phyloP scores from a whole-genome alignment of 495 filamentous ascomycete species.

The Aspergillus hancockii region DNA sequence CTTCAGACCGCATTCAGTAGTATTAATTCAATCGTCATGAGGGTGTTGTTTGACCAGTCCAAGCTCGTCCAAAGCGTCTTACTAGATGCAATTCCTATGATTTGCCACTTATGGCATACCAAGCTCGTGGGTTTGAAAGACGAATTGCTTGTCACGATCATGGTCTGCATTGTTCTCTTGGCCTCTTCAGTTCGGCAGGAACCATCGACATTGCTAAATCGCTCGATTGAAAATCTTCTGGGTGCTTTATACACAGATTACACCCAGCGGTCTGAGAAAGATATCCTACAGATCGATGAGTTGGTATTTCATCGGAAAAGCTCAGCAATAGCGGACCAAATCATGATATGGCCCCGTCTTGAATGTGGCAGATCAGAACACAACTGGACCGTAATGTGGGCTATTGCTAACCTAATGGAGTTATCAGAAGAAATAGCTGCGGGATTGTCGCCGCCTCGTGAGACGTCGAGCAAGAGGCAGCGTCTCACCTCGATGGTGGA shows the following conservation, averaged over 20 bases:
- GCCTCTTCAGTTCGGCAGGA: slow-evolving; percentile 26
- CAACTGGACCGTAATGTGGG: slow-evolving; percentile 50
- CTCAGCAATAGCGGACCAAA: slow-evolving; percentile 11
- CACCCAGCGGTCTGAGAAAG: slow-evolving; percentile 64
- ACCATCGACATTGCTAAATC: slow-evolving; percentile 29
- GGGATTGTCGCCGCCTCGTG: slow-evolving; percentile 17
- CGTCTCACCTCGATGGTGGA: slow-evolving; percentile 58
- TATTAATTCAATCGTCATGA: slow-evolving; percentile 69
- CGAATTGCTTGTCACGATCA: slow-evolving; percentile 71
- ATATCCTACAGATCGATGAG: slow-evolving; percentile 77
- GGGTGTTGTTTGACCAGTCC: slow-evolving; percentile 66
- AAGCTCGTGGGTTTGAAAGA: slow-evolving; percentile 64
- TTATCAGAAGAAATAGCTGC: slow-evolving; percentile 29
- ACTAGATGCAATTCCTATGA: slow-evolving; percentile 64
- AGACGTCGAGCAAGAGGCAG: slow-evolving; percentile 56
- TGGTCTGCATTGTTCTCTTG: slow-evolving; percentile 51
- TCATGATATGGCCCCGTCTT: slow-evolving; percentile 42
- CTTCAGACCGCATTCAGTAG: slow-evolving; percentile 72
- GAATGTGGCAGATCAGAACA: slow-evolving; percentile 47
- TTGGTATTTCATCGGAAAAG: slow-evolving; percentile 53
- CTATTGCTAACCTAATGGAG: slow-evolving; percentile 35
- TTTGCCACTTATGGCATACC: slow-evolving; percentile 72
- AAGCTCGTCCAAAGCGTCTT: slow-evolving; percentile 58
- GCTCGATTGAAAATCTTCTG: slow-evolving; percentile 53
- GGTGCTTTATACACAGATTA: slow-evolving; percentile 73